Evolutionary conservation across 2,329 filamentous ascomycete genomes (phyloP).

Genomic region (Monosporascus sp.): DNA sequence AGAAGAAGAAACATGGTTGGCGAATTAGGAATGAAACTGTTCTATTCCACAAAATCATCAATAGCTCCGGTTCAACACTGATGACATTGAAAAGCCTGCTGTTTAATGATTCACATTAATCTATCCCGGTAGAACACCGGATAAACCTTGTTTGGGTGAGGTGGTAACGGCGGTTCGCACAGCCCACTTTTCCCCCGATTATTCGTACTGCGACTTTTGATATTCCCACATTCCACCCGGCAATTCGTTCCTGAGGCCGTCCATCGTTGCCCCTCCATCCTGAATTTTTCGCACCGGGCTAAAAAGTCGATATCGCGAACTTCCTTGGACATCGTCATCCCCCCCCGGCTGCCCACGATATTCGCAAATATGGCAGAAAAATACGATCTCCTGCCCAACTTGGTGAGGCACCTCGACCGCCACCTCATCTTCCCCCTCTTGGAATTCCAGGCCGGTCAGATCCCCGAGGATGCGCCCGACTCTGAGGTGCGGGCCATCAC

Average conservation of each 20-base stretch:
- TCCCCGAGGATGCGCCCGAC: conserved; percentile 65
- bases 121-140: neutral
- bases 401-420: conserved; percentile 88
- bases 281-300: neutral
- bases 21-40: too few species aligned
- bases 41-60: too few species aligned
- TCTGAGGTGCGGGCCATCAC: conserved; percentile 63
- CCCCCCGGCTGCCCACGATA: conserved; percentile 31
- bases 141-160: neutral
- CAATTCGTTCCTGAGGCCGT: neutral
- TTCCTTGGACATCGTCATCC: conserved; percentile 1
- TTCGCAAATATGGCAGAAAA: conserved; percentile 51
- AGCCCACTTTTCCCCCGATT: conserved; percentile 15
- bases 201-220: conserved; percentile 5
- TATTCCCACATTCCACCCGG: neutral
- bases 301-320: neutral
- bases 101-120: neutral
- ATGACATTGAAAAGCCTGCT: too few species aligned
- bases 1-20: too few species aligned
- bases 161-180: conserved; percentile 7
- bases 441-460: conserved; percentile 80
- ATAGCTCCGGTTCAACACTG: too few species aligned
- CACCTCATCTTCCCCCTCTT: conserved; percentile 95
- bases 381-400: conserved; percentile 78
- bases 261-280: neutral